Percentiles rank a stretch among this genome's conserved stretches.
Conservation (phyloP, 148 eudicot species). For the Salicornia ramosissima region DNA sequence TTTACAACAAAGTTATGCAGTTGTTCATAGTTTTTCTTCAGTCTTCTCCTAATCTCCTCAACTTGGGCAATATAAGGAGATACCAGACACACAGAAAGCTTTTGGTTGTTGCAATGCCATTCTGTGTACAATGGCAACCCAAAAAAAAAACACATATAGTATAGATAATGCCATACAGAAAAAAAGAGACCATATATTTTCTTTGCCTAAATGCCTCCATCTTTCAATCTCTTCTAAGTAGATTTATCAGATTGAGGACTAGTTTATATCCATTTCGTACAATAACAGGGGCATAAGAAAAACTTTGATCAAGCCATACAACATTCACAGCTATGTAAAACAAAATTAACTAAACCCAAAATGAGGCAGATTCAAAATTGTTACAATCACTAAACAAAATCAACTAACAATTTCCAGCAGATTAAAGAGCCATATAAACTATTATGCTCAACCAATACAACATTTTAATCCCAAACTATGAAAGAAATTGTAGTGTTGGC, state of each 20-base stretch:
- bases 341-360: too few relatives aligned
- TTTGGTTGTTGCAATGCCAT: constrained; percentile 25
- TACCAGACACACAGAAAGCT: constrained; percentile 37
- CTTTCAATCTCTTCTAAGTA: not conserved
- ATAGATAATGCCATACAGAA: not conserved
- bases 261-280: too few relatives aligned
- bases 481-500: too few relatives aligned
- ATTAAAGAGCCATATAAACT: too few relatives aligned
- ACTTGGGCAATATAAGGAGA: constrained; percentile 60
- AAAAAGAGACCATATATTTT: not conserved
- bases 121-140: constrained; percentile 27
- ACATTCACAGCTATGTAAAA: too few relatives aligned
- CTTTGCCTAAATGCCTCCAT: not conserved
- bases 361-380: too few relatives aligned
- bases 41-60: constrained; percentile 32
- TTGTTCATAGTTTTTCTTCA: constrained; percentile 29
- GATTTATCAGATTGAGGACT: not conserved
- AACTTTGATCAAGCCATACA: too few relatives aligned
- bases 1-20: constrained; percentile 26
- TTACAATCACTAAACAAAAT: too few relatives aligned
- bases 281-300: too few relatives aligned
- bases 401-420: too few relatives aligned
- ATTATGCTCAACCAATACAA: too few relatives aligned
- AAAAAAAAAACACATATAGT: not conserved
- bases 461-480: too few relatives aligned